Evolutionary conservation across 2,329 filamentous ascomycete species (phyloP).

Genomic region (Ascochyta clinopodiicola): DNA sequence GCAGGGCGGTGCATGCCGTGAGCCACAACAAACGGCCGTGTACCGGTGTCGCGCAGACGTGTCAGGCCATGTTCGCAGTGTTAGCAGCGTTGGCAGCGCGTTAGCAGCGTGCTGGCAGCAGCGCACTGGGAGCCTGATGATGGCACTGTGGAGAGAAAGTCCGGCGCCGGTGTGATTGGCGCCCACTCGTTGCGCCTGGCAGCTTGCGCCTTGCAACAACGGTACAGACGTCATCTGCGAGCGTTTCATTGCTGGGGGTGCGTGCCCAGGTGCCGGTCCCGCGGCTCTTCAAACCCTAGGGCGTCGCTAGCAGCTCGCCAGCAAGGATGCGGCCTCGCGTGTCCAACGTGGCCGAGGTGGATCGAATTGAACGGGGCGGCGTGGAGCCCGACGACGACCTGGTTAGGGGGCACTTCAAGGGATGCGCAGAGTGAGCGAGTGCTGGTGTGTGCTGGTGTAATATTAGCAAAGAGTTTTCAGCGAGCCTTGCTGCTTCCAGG

Average conservation of each 20-base stretch:
- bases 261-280: constrained; percentile 16
- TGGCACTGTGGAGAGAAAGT: constrained; percentile 19
- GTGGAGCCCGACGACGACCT: constrained; percentile 20
- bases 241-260: constrained; percentile 23
- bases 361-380: constrained; percentile 23
- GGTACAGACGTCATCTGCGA: constrained; percentile 28
- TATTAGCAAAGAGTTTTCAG: constrained; percentile 20
- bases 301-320: constrained; percentile 19
- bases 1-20: constrained; percentile 21
- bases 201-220: constrained; percentile 6
- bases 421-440: constrained; percentile 15
- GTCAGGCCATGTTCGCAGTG: not conserved
- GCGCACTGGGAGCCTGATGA: constrained; percentile 21
- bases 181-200: constrained; percentile 4
- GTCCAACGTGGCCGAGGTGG: constrained; percentile 9
- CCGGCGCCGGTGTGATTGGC: constrained; percentile 20
- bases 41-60: constrained; percentile 5
- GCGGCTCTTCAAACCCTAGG: constrained; percentile 21
- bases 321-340: constrained; percentile 21
- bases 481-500: constrained; percentile 19
- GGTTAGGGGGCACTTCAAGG: constrained; percentile 17
- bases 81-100: no score
- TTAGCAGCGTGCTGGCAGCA: not conserved
- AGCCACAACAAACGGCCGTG: constrained; percentile 12
- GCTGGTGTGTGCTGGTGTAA: constrained; percentile 8